Percentiles rank a stretch among this genome's conserved stretches.
phyloP scores from a whole-genome alignment of 1,284 basidiomycete species.

The Pseudomicrostroma phylloplanum region DNA sequence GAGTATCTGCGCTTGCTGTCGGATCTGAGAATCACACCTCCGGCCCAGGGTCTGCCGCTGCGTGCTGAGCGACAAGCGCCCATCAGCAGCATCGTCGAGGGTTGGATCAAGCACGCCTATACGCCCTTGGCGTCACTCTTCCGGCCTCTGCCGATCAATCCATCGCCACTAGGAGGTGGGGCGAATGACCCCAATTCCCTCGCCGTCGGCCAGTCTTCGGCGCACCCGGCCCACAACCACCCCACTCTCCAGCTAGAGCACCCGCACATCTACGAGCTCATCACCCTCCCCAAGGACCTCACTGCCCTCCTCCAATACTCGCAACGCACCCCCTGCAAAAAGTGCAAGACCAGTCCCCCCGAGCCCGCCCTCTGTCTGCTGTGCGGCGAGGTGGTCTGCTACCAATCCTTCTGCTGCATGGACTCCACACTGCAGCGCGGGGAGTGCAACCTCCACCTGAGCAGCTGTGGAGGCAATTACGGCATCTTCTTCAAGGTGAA shows the following conservation, averaged over 20 bases:
- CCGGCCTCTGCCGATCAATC: slow-evolving; percentile 41
- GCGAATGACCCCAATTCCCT: slow-evolving; percentile 12
- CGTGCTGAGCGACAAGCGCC: slow-evolving; percentile 41
- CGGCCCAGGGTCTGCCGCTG: slow-evolving; percentile 35
- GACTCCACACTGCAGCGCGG: slow-evolving; percentile 57
- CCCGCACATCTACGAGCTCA: slow-evolving; percentile 76
- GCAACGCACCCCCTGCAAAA: slow-evolving; percentile 65
- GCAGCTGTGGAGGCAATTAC: slow-evolving; percentile 84
- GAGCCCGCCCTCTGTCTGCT: slow-evolving; percentile 87
- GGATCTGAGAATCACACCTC: slow-evolving; percentile 34
- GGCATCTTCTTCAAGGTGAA: slow-evolving; percentile 89
- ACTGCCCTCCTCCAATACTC: slow-evolving; percentile 73
- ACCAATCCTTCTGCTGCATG: slow-evolving; percentile 87
- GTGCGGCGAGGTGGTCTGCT: slow-evolving; percentile 81
- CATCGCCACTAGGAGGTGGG: slow-evolving; percentile 9
- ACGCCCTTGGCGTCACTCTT: slow-evolving; percentile 45
- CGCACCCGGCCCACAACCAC: slow-evolving; percentile 25
- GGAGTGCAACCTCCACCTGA: slow-evolving; percentile 91
- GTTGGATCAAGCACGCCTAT: slow-evolving; percentile 50
- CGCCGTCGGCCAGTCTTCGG: slow-evolving; percentile 18
- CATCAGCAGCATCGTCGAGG: slow-evolving; percentile 44
- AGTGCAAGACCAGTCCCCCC: slow-evolving; percentile 71
- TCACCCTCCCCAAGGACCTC: slow-evolving; percentile 71
- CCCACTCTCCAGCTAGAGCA: slow-evolving; percentile 64
- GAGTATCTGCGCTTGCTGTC: slow-evolving; percentile 41